A percentile compares a stretch with the other conserved stretches of the same genome.
These are phyloP conservation scores for Phaffia rhodozyma DNA, from an alignment of 1,284 basidiomycete genomes.

Conservation along the genomic window DNA sequence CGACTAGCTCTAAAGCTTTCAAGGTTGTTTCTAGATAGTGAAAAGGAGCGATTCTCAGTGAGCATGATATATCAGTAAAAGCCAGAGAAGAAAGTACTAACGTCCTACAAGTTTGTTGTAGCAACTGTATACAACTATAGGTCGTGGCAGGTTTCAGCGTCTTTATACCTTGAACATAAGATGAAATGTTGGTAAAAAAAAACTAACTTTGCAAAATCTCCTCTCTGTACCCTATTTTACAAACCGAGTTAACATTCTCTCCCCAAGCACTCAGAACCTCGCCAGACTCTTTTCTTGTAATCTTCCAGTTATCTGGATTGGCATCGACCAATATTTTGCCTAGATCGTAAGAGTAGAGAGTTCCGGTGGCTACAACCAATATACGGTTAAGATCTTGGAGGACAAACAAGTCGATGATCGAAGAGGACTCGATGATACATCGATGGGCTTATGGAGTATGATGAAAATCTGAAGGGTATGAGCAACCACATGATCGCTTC, in stretches of 20 bases:
- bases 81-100: not conserved
- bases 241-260: not conserved
- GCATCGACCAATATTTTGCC: not conserved
- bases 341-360: constrained; percentile 7
- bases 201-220: not conserved
- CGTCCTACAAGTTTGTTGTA: constrained; percentile 9
- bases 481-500: not conserved
- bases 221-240: not conserved
- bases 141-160: not conserved
- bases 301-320: not conserved
- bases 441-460: not conserved
- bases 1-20: constrained; percentile 11
- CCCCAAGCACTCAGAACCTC: constrained; percentile 6
- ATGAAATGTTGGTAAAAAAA: not conserved
- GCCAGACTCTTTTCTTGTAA: constrained; percentile 1
- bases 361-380: constrained; percentile 6
- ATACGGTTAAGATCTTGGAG: constrained; percentile 3
- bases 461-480: not conserved
- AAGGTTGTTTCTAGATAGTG: not conserved
- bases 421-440: constrained; percentile 12
- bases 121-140: constrained; percentile 9
- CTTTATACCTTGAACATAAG: not conserved
- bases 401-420: constrained; percentile 4
- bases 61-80: too few relatives aligned
- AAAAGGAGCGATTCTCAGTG: not conserved